Evolutionary conservation across 2,329 filamentous ascomycete species (phyloP).

Genomic region (Trichoderma harzianum): DNA sequence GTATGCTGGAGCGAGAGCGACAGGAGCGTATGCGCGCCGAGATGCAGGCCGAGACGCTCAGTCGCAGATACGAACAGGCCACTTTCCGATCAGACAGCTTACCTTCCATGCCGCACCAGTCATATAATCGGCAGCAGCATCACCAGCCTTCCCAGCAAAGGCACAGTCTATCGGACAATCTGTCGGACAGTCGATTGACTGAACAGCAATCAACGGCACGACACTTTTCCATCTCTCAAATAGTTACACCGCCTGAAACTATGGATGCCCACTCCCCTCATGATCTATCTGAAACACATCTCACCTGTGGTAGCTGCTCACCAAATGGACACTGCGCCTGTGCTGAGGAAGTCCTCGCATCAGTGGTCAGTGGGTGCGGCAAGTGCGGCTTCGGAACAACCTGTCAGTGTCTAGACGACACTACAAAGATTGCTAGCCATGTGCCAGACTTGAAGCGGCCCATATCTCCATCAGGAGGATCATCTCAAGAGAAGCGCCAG

Average conservation of each 20-base stretch:
- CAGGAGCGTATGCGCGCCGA: slow-evolving; percentile 45
- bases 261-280: slow-evolving; percentile 29
- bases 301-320: slow-evolving; percentile 56
- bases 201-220: slow-evolving; percentile 30
- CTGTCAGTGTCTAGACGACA: slow-evolving; percentile 64
- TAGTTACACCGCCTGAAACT: slow-evolving; percentile 52
- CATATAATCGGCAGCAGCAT: slow-evolving; percentile 29
- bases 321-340: slow-evolving; percentile 54
- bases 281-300: slow-evolving; percentile 31
- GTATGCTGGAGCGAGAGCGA: slow-evolving; percentile 58
- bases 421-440: slow-evolving; percentile 47
- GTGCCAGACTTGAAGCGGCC: slow-evolving; percentile 46
- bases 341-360: slow-evolving; percentile 55
- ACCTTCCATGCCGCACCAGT: slow-evolving; percentile 26
- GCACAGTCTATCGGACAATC: slow-evolving; percentile 29
- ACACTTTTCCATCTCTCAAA: slow-evolving; percentile 55
- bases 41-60: slow-evolving; percentile 37
- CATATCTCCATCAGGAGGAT: slow-evolving; percentile 41
- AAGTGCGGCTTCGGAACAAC: slow-evolving; percentile 60
- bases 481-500: slow-evolving; percentile 53
- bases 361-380: slow-evolving; percentile 57
- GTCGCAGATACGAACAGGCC: slow-evolving; percentile 30
- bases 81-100: slow-evolving; percentile 29
- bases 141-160: slow-evolving; percentile 27
- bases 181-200: slow-evolving; percentile 26